Conservation (phyloP, 2,329 filamentous ascomycete species). For the Lachnellula willkommii region DNA sequence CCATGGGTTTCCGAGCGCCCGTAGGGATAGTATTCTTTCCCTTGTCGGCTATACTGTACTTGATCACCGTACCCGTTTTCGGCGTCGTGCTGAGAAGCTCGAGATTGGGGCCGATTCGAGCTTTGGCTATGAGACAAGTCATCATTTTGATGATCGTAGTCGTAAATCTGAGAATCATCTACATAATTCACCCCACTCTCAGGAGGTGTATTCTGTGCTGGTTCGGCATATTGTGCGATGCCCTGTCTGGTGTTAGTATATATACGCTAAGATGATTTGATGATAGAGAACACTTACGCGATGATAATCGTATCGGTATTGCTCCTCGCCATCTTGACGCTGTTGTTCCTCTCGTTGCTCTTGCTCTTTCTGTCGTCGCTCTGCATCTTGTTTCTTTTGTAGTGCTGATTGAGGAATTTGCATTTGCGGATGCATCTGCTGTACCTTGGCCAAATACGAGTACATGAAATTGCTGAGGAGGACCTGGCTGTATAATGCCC, state of each 20-base stretch:
- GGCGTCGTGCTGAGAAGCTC: conserved; percentile 28
- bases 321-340: conserved; percentile 30
- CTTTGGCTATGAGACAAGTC: conserved; percentile 23
- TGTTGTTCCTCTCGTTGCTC: conserved; percentile 31
- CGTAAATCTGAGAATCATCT: conserved; percentile 47
- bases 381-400: conserved; percentile 62
- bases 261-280: neutral
- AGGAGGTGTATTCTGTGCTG: conserved; percentile 23
- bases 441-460: conserved; percentile 95
- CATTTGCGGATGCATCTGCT: conserved; percentile 96
- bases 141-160: conserved; percentile 40
- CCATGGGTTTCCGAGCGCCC: conserved; percentile 19
- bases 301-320: conserved; percentile 35
- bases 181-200: conserved; percentile 38
- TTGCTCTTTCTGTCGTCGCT: conserved; percentile 41
- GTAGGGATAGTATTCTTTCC: conserved; percentile 29
- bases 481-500: conserved; percentile 89
- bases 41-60: conserved; percentile 23
- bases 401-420: conserved; percentile 76
- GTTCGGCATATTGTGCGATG: conserved; percentile 33
- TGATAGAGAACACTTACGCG: conserved; percentile 23
- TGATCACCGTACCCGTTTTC: conserved; percentile 30
- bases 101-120: conserved; percentile 30
- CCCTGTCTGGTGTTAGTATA: conserved; percentile 26
- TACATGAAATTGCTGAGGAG: conserved; percentile 99